phyloP scores from a whole-genome alignment of 2,329 filamentous ascomycete species.

The Emmonsiellopsis sp. region DNA sequence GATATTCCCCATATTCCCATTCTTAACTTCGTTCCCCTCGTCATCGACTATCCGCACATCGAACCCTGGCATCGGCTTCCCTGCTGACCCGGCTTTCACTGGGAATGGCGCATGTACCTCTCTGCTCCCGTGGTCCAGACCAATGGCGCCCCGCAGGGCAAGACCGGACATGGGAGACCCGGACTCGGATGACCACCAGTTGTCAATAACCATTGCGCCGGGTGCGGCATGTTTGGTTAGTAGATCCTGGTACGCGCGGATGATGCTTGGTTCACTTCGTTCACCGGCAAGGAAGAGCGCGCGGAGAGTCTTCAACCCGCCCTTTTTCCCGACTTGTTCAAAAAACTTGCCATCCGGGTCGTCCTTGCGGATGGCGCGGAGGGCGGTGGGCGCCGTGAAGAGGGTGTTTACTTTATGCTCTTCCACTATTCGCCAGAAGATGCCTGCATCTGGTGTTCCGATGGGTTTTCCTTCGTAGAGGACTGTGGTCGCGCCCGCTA shows the following conservation, averaged over 20 bases:
- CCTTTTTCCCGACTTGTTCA: slow-evolving; percentile 51
- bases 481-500: slow-evolving; percentile 76
- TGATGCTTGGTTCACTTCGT: slow-evolving; percentile 75
- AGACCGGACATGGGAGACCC: slow-evolving; percentile 60
- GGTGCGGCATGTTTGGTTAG: slow-evolving; percentile 56
- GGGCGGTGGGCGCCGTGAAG: slow-evolving; percentile 79
- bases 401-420: slow-evolving; percentile 77
- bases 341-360: slow-evolving; percentile 66
- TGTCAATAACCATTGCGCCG: slow-evolving; percentile 56
- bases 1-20: slow-evolving; percentile 80
- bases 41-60: slow-evolving; percentile 81
- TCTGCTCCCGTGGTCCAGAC: slow-evolving; percentile 40
- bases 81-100: slow-evolving; percentile 77
- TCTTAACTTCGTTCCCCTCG: slow-evolving; percentile 59
- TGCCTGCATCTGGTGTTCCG: slow-evolving; percentile 76
- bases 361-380: slow-evolving; percentile 78
- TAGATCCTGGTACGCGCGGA: slow-evolving; percentile 69
- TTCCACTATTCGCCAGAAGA: slow-evolving; percentile 79
- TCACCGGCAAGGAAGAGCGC: slow-evolving; percentile 83
- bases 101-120: slow-evolving; percentile 39
- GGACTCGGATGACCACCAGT: slow-evolving; percentile 66
- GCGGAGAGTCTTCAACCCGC: slow-evolving; percentile 61
- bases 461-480: slow-evolving; percentile 92
- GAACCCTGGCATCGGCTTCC: slow-evolving; percentile 85
- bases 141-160: slow-evolving; percentile 54